Percentiles rank a stretch among this genome's conserved stretches.
These are phyloP conservation scores for Inga laurina DNA, from an alignment of 306 rosid species.

Conservation along the genomic window DNA sequence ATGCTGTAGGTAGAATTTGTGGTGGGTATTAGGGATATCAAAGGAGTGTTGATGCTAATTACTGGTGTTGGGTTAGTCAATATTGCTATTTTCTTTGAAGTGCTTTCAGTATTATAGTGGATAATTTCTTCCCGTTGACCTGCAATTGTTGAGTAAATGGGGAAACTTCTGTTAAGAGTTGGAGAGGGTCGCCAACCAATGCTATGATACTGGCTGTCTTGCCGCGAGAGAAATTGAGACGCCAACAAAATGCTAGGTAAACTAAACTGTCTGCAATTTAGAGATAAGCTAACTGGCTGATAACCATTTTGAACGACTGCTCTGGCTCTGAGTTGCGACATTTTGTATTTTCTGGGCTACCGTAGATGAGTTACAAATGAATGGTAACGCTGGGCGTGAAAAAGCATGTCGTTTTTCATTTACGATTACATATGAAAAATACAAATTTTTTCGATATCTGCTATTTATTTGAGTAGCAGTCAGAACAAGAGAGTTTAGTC, in stretches of 20 bases:
- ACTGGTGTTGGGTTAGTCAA: slow-evolving; percentile 26
- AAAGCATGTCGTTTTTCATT: neutral
- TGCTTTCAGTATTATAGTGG: slow-evolving; percentile 11
- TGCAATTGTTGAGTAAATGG: neutral
- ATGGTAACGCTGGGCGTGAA: neutral
- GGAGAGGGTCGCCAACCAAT: neutral
- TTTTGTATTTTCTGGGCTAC: neutral
- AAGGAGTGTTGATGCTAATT: slow-evolving; percentile 26
- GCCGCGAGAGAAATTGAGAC: neutral
- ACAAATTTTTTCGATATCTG: no score
- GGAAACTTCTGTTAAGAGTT: neutral
- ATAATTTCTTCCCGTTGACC: slow-evolving; percentile 5
- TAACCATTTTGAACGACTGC: neutral
- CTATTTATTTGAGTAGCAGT: no score
- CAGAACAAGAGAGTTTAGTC: no score
- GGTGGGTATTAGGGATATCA: slow-evolving; percentile 15
- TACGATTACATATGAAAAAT: no score
- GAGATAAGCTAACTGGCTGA: neutral
- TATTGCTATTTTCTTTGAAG: slow-evolving; percentile 12
- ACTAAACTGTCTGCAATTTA: neutral
- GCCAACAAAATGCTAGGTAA: neutral
- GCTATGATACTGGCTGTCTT: neutral
- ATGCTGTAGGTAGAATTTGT: slow-evolving; percentile 39
- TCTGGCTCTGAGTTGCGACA: neutral
- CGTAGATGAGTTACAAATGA: neutral